Percentiles rank a stretch among this genome's conserved stretches.
phyloP scores from a whole-genome alignment of 2,329 filamentous ascomycete species.

The Colletotrichum orbiculare region DNA sequence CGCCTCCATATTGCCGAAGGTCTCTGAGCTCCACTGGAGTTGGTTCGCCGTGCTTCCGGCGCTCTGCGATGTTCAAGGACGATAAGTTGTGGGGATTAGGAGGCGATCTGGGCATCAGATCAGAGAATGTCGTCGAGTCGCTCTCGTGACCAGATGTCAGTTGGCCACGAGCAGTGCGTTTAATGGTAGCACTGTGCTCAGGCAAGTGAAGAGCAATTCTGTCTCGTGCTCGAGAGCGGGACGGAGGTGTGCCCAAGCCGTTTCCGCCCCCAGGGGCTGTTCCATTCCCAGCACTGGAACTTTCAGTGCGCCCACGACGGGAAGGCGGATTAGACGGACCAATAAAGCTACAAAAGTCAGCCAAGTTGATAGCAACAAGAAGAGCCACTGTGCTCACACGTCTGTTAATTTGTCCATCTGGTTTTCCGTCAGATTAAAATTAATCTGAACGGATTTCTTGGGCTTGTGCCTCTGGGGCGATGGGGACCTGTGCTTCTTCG shows the following conservation, averaged over 20 bases:
- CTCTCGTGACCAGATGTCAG: neutral
- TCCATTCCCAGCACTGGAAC: slow-evolving; percentile 35
- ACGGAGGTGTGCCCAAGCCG: slow-evolving; percentile 11
- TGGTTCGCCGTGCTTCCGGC: slow-evolving; percentile 25
- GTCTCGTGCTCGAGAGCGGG: neutral
- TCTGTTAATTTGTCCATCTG: slow-evolving; percentile 61
- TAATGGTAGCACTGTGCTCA: no score
- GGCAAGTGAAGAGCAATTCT: no score
- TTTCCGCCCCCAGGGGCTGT: slow-evolving; percentile 38
- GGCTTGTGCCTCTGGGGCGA: slow-evolving; percentile 48
- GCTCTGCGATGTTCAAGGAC: slow-evolving; percentile 33
- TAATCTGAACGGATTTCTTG: slow-evolving; percentile 56
- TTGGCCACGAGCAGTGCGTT: no score
- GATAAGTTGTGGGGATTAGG: slow-evolving; percentile 24
- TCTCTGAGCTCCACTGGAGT: slow-evolving; percentile 23
- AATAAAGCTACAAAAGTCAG: slow-evolving; percentile 45
- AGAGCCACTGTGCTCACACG: slow-evolving; percentile 48
- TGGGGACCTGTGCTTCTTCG: slow-evolving; percentile 46
- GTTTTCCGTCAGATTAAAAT: slow-evolving; percentile 60
- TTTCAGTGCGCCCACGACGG: slow-evolving; percentile 37
- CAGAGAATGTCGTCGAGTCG: slow-evolving; percentile 33
- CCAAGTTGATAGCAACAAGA: slow-evolving; percentile 12
- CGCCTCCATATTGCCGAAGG: slow-evolving; percentile 24
- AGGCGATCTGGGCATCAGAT: slow-evolving; percentile 25
- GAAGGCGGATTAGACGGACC: slow-evolving; percentile 44